Percentiles rank a stretch among this genome's conserved stretches.
These are phyloP conservation scores for Pyracantha coccinea DNA, from an alignment of 331 rosid genomes.

Conservation along the genomic window DNA sequence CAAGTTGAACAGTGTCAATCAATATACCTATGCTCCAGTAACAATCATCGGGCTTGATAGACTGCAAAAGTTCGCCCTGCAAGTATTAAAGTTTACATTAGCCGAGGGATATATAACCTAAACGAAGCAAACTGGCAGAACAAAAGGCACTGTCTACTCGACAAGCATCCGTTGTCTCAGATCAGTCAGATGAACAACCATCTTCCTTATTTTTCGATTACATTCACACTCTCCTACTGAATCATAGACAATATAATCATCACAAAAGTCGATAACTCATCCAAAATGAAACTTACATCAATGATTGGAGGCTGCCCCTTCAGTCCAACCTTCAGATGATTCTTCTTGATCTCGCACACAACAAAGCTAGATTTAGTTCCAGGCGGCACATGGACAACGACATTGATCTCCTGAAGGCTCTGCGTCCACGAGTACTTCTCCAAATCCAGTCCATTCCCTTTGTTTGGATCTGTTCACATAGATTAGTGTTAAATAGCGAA, in stretches of 20 bases:
- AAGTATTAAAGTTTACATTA: constrained; percentile 2
- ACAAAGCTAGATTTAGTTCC: constrained; percentile 77
- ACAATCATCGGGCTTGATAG: constrained; percentile 88
- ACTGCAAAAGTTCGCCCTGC: constrained; percentile 59
- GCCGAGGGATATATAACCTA: background rate
- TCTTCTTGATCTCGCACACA: constrained; percentile 72
- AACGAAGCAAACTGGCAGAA: background rate
- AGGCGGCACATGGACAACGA: constrained; percentile 64
- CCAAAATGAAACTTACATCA: constrained; percentile 46
- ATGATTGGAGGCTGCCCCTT: constrained; percentile 89
- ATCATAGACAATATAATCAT: background rate
- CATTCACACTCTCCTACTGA: no score
- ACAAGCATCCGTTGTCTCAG: background rate
- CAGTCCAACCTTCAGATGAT: constrained; percentile 73
- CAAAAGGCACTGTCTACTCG: background rate
- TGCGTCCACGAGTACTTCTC: constrained; percentile 95
- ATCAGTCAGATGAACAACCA: background rate
- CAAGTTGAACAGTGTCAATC: background rate
- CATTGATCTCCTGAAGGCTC: constrained; percentile 69
- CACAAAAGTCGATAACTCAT: background rate
- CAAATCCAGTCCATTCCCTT: constrained; percentile 87
- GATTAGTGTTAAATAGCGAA: background rate
- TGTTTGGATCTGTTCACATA: constrained; percentile 61
- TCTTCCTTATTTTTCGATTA: background rate
- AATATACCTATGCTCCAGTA: constrained; percentile 84